These are phyloP conservation scores for Pseudozyma sp. DNA, from an alignment of 1,284 basidiomycete species.

Conservation along the genomic window DNA sequence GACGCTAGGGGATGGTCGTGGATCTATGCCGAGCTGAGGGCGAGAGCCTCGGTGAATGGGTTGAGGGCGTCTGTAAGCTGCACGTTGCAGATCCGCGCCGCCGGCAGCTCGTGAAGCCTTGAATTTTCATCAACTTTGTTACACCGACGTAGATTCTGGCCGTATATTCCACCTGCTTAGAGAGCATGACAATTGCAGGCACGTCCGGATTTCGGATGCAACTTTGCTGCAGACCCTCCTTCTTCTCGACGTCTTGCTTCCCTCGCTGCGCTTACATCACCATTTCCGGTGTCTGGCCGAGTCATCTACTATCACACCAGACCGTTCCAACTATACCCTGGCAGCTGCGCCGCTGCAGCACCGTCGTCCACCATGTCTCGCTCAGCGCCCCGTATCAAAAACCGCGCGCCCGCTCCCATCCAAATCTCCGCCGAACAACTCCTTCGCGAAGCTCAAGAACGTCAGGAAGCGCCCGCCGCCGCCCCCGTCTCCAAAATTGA, in stretches of 20 bases:
- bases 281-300: too few species aligned
- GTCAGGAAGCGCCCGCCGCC: constrained; percentile 89
- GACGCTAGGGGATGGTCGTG: too few species aligned
- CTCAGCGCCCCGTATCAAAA: constrained; percentile 80
- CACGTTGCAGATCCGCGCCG: constrained; percentile 8
- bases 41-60: neutral
- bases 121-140: neutral
- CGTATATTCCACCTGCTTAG: too few species aligned
- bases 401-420: constrained; percentile 89
- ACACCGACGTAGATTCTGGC: neutral
- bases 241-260: too few species aligned
- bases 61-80: neutral
- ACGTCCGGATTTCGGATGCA: too few species aligned
- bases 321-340: neutral
- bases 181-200: too few species aligned
- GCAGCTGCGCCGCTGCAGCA: constrained; percentile 1
- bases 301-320: too few species aligned
- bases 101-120: neutral
- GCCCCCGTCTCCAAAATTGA: constrained; percentile 74
- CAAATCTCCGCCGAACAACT: constrained; percentile 99
- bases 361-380: constrained; percentile 53
- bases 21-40: neutral
- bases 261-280: too few species aligned
- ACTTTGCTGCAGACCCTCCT: too few species aligned
- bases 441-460: constrained; percentile 94